Conservation (phyloP, 2,329 filamentous ascomycete species). For the Neofusicoccum cordaticola region DNA sequence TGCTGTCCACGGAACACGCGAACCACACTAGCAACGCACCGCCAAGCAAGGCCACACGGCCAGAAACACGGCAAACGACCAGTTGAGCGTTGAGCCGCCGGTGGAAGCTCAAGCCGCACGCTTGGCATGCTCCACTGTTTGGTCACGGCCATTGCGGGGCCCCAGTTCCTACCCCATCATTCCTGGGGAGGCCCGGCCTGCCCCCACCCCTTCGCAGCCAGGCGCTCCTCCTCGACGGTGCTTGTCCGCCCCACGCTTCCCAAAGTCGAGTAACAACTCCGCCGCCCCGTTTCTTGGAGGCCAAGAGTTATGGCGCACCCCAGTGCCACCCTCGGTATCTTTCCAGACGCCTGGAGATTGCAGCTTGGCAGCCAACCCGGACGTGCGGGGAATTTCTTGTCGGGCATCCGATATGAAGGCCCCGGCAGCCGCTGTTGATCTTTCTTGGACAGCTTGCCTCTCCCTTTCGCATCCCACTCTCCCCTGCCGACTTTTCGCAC, state of each 20-base stretch:
- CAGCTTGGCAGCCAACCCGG: not conserved
- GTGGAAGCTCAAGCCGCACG: slow-evolving; percentile 2
- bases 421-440: not conserved
- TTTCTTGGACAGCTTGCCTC: not conserved
- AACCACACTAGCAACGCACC: not conserved
- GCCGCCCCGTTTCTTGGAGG: not conserved
- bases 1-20: not conserved
- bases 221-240: not conserved
- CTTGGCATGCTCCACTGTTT: slow-evolving; percentile 3
- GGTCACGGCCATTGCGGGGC: slow-evolving; percentile 11
- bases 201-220: not conserved
- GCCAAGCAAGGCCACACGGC: not conserved
- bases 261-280: slow-evolving; percentile 5
- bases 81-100: not conserved
- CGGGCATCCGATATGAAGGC: not conserved
- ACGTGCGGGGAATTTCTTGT: slow-evolving; percentile 9
- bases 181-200: not conserved
- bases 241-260: not conserved
- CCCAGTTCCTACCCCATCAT: not conserved
- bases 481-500: not conserved
- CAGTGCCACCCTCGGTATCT: slow-evolving; percentile 10
- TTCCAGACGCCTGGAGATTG: not conserved
- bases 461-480: not conserved
- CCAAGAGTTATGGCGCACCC: not conserved
- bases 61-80: not conserved